Percentiles rank a stretch among this genome's conserved stretches.
Evolutionary conservation across 768 basidiomycete species (phyloP).

Genomic region (Dacryopinax primogenitus): DNA sequence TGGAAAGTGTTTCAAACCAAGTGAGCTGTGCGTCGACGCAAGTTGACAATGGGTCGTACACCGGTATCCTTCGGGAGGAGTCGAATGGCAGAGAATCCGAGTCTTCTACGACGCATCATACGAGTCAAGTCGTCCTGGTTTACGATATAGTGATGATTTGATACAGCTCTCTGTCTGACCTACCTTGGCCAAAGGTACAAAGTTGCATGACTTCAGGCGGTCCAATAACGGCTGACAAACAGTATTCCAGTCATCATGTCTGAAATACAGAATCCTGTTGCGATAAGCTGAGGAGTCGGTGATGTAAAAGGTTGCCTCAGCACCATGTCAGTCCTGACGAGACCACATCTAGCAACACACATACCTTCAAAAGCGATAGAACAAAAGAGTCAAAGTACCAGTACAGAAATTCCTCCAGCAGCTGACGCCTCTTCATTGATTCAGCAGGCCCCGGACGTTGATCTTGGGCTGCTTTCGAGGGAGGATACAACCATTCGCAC

Average conservation of each 20-base stretch:
- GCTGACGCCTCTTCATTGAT: slow-evolving; percentile 57
- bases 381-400: slow-evolving; percentile 91
- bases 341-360: slow-evolving; percentile 16
- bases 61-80: slow-evolving; percentile 90
- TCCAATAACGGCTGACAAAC: slow-evolving; percentile 72
- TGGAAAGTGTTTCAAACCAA: no score
- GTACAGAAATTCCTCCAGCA: slow-evolving; percentile 78
- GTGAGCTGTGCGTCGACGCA: slow-evolving; percentile 33
- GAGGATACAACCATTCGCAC: slow-evolving; percentile 59
- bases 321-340: not conserved
- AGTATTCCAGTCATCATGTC: slow-evolving; percentile 84
- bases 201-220: slow-evolving; percentile 55
- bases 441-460: slow-evolving; percentile 47
- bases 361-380: slow-evolving; percentile 61
- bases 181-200: slow-evolving; percentile 58
- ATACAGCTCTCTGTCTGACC: slow-evolving; percentile 14
- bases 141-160: not conserved
- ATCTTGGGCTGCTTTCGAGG: slow-evolving; percentile 14
- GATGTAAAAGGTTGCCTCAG: slow-evolving; percentile 81
- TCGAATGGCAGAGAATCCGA: slow-evolving; percentile 77
- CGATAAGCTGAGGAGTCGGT: slow-evolving; percentile 81
- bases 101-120: slow-evolving; percentile 52
- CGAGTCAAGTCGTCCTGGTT: slow-evolving; percentile 50
- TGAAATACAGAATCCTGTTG: slow-evolving; percentile 77
- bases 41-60: slow-evolving; percentile 86